Base-by-base conservation (phyloP, 2,329 filamentous ascomycete species). In the Calonectria pauciramosa region DNA sequence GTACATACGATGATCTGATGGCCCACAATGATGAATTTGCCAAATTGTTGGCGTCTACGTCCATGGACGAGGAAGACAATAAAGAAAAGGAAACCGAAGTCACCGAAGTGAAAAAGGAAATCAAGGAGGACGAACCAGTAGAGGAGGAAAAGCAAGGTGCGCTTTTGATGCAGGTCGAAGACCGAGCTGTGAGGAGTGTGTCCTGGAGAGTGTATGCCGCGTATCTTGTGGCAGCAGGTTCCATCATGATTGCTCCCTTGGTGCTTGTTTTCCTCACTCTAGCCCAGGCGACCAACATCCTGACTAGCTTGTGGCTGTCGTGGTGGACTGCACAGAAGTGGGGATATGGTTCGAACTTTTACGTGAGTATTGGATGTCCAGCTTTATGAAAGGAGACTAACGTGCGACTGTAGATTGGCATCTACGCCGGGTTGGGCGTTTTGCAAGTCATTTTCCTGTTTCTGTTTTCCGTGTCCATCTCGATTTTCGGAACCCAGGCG, bases 261-360 rank as follows among this genome's bases (percentile, higher is more conserved):
- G 28, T 65, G 8, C 41, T 65, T 34, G 28, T 65, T 23, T 49
- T 65, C 18, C 60, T 65, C 11, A 26, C 34, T 13, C 13, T 65
- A 49, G 32, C 60, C 10, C 60, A 65, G 26, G 38, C 60, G 20
- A 49, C 60, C 38, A 65, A 65, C n/a, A 65, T 65, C 11, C 26
- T 65, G 20, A 49, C 60, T 20, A 65, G 60, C 11, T 14, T 65
- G 60, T 65, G 60, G 60, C 28, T 65, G 20, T 65, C 60, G 10
- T 65, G 60, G 60, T 65, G 60, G 60, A 65, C 60, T n/a, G 38
- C 60, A 3, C 38, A 49, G 5, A 65, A 65, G 18, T 65, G 60
- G 60, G 60, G 34, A 1, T 13, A 65, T 0, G 60, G 26, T 3
- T 47, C 60, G 3, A 11, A 16, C 41, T 65, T 65, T 49, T 65